Conservation (phyloP, 306 rosid species). For the Fragaria nilgerrensis region DNA sequence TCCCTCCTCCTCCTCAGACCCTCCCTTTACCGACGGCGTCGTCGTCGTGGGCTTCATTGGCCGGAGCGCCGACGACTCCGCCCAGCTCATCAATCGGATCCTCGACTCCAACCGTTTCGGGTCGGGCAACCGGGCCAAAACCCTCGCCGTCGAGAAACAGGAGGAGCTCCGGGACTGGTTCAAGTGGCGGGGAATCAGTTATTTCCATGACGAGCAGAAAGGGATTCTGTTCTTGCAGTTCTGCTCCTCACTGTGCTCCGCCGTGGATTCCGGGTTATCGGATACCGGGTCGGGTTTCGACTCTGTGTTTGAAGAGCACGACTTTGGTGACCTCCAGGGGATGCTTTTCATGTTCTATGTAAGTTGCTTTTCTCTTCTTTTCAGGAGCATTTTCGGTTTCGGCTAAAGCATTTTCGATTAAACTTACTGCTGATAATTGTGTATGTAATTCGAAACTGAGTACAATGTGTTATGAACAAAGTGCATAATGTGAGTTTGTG, state of each 20-base stretch:
- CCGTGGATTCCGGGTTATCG: conserved; percentile 17
- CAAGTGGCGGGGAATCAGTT: conserved; percentile 59
- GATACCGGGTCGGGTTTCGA: conserved; percentile 49
- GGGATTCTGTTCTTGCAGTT: conserved; percentile 69
- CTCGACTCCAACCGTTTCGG: conserved; percentile 76
- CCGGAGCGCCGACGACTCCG: conserved; percentile 43
- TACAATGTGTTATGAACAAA: neutral
- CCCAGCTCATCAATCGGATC: conserved; percentile 72
- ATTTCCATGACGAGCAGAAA: conserved; percentile 55
- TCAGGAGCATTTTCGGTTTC: neutral
- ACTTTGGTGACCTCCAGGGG: conserved; percentile 74
- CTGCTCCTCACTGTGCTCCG: conserved; percentile 32
- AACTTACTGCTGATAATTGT: neutral
- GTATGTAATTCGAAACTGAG: neutral
- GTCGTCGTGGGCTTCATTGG: conserved; percentile 85
- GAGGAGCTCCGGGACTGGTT: conserved; percentile 62
- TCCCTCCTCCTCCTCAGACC: conserved; percentile 24
- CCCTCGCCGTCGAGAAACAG: conserved; percentile 43
- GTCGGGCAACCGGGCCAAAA: conserved; percentile 57
- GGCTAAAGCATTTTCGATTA: neutral
- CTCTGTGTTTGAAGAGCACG: conserved; percentile 56
- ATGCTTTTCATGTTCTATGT: conserved; percentile 94
- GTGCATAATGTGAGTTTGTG: neutral
- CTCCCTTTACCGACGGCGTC: conserved; percentile 56
- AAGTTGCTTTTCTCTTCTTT: conserved; percentile 28